Conservation (phyloP, 2,329 filamentous ascomycete genomes). For the Aureobasidium subglaciale region DNA sequence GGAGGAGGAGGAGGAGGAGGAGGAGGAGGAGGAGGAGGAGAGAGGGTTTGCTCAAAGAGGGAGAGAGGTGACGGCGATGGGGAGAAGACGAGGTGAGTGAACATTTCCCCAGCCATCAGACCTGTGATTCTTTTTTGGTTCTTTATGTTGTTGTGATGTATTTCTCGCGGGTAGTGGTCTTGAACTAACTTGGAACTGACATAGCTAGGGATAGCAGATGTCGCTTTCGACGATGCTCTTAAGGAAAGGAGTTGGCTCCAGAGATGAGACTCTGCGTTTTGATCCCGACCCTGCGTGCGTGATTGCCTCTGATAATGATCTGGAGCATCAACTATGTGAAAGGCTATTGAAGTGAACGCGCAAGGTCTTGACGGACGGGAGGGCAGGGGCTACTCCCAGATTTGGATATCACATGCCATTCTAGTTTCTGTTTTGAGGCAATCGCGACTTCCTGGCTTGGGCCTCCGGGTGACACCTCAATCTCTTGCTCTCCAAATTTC, state of each 20-base stretch:
- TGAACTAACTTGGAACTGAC: no score
- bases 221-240: no score
- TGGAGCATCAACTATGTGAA: no score
- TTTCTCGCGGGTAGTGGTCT: background rate
- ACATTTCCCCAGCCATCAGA: background rate
- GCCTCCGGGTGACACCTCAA: no score
- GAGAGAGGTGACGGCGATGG: no score
- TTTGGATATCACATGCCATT: background rate
- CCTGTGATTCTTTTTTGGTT: background rate
- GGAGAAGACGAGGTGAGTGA: background rate
- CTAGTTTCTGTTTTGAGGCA: background rate
- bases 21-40: background rate
- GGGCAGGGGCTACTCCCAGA: background rate
- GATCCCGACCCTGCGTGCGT: no score
- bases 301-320: background rate
- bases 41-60: background rate
- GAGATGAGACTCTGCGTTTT: no score
- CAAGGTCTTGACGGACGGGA: no score
- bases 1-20: background rate
- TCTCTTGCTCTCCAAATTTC: background rate
- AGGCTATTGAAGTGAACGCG: no score
- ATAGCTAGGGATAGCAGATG: no score
- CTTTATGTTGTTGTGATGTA: background rate
- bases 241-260: no score
- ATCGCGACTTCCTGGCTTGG: background rate